A percentile compares a stretch with the other conserved stretches of the same genome.
These are phyloP conservation scores for Papiliotrema laurentii DNA, from an alignment of 1,284 basidiomycete genomes.

Conservation along the genomic window DNA sequence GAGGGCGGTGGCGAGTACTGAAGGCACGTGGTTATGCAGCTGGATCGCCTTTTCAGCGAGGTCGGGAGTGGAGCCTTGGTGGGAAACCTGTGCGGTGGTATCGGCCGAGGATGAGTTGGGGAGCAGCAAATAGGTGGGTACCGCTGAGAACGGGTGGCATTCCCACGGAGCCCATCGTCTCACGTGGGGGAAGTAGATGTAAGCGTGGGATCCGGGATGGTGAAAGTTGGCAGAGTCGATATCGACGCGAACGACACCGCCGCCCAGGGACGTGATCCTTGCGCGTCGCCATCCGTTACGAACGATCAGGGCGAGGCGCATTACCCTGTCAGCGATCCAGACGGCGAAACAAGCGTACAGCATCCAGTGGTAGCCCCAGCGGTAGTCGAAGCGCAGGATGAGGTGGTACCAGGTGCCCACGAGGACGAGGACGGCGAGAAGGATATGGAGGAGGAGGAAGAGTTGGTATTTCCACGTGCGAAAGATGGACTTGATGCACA, in stretches of 20 bases:
- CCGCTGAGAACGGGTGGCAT: slow-evolving; percentile 13
- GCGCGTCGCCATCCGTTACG: slow-evolving; percentile 4
- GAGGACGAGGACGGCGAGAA: slow-evolving; percentile 32
- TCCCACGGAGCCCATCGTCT: slow-evolving; percentile 10
- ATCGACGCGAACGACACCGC: slow-evolving; percentile 8
- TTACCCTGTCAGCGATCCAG: slow-evolving; percentile 17
- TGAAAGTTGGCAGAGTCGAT: slow-evolving; percentile 1
- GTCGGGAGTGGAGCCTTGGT: too few relatives aligned
- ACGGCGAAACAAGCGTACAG: slow-evolving; percentile 12
- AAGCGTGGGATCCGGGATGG: slow-evolving; percentile 4
- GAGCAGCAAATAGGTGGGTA: background rate
- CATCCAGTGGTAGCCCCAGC: slow-evolving; percentile 13
- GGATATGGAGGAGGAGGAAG: slow-evolving; percentile 34
- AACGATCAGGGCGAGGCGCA: slow-evolving; percentile 5
- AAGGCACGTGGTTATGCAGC: too few relatives aligned
- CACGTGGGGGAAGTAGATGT: slow-evolving; percentile 9
- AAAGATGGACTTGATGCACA: slow-evolving; percentile 7
- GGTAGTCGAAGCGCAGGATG: slow-evolving; percentile 21
- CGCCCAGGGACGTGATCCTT: slow-evolving; percentile 4
- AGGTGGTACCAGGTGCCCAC: slow-evolving; percentile 31
- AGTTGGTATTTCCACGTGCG: slow-evolving; percentile 23
- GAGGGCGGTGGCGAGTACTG: background rate
- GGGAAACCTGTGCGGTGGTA: too few relatives aligned
- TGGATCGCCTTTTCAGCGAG: too few relatives aligned
- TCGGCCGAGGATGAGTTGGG: background rate